Evolutionary conservation across 2,329 filamentous ascomycete species (phyloP), one percentile per base, ranked within the genome.

Genomic region (Calonectria pteridis): DNA sequence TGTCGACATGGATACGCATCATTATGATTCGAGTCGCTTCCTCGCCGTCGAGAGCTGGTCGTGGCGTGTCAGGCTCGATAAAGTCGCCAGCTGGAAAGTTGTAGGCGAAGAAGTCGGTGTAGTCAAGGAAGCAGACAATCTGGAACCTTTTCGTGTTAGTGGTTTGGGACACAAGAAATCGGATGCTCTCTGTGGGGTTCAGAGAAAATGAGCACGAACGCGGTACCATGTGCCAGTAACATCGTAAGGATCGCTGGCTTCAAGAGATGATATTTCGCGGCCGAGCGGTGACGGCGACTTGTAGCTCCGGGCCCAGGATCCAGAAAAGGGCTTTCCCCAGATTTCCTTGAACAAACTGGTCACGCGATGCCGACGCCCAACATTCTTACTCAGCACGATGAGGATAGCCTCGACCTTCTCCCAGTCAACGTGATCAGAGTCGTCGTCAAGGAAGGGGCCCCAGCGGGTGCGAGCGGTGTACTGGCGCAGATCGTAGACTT

Each of bases 361-460:
- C 10, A 86, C 83, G 13, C 88, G 81, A 16, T 86, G 84, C 76
- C 90, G 89, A 13, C 83, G 80, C 49, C 85, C 83, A 66, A 94
- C 86, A 80, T 95, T 95, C 80, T 89, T 88, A 4, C 89, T 89
- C 4, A 96, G 83, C 2, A 93, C 91, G 4, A 95, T 86, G 87
- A 95, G 90, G 68, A 95, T 90, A 11, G 93, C 92, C 83, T 96
- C 94, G 14, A 95, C 85, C 84, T 94, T 94, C 83, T 96, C 93
- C 94, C 94, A 96, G 83, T 96, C 94, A 0, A 94, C 92, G 6
- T 84, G 83, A 67, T 87, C 88, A 3, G 86, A 88, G 1, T 89
- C 90, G 79, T 95, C 93, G 64, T 90, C 85, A 79, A 89, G 85
- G 78, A 94, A 96, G 0, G 94, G 94, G 0, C 94, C 94, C 94